These are phyloP conservation scores for Phaeoacremonium minimum DNA, from an alignment of 2,329 filamentous ascomycete genomes.

Conservation along the genomic window DNA sequence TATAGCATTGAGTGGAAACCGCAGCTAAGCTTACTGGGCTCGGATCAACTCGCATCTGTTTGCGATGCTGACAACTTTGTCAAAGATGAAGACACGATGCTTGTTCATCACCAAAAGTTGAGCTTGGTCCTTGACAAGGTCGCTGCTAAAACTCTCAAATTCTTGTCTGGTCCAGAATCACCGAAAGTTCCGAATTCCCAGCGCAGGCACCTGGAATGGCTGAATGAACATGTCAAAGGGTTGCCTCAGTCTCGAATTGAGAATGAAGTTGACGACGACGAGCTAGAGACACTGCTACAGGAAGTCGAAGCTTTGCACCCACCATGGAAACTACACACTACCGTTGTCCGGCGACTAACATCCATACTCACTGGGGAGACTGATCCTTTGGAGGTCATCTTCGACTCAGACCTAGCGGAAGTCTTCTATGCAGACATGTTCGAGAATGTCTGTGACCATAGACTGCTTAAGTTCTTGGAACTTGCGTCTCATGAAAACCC, in stretches of 20 bases:
- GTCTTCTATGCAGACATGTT: conserved; percentile 27
- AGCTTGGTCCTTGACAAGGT: conserved; percentile 11
- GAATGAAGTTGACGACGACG: conserved; percentile 14
- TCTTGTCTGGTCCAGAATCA: conserved; percentile 11
- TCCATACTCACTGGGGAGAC: conserved; percentile 23
- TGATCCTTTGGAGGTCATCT: conserved; percentile 30
- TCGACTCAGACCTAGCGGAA: conserved; percentile 25
- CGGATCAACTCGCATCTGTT: conserved; percentile 16
- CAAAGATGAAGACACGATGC: conserved; percentile 16
- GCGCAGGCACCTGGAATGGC: conserved; percentile 22
- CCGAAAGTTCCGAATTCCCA: conserved; percentile 13
- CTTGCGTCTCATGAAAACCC: conserved; percentile 14
- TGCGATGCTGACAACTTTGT: conserved; percentile 15
- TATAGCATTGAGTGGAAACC: conserved; percentile 31
- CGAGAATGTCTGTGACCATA: conserved; percentile 2
- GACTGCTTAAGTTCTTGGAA: conserved; percentile 19
- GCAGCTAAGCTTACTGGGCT: conserved; percentile 26
- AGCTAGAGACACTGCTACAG: conserved; percentile 18
- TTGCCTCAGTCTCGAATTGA: conserved; percentile 11
- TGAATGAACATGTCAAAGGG: conserved; percentile 19
- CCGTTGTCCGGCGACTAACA: conserved; percentile 20
- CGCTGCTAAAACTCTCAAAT: conserved; percentile 11
- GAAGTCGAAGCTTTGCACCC: conserved; percentile 20
- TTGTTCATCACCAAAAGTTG: conserved; percentile 14
- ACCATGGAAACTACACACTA: conserved; percentile 23